These are phyloP conservation scores for Aspergillaceae sp. DNA, from an alignment of 2,329 filamentous ascomycete genomes.

Conservation along the genomic window DNA sequence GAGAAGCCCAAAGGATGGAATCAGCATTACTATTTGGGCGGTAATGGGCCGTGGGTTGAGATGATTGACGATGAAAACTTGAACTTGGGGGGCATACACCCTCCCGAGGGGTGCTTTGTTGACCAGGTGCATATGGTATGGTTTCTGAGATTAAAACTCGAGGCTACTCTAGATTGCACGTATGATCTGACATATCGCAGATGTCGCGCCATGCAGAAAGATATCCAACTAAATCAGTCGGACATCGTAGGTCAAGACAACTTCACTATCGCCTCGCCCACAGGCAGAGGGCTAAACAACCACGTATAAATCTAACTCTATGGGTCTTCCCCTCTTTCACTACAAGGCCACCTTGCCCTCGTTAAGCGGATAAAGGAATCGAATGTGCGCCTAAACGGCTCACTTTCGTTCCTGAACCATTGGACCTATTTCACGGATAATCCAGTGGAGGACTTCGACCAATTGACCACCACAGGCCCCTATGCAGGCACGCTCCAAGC, in stretches of 20 bases:
- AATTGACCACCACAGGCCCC: slow-evolving; percentile 48
- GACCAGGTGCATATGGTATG: slow-evolving; percentile 53
- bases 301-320: slow-evolving; percentile 1
- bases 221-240: slow-evolving; percentile 47
- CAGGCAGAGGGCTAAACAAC: neutral
- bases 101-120: slow-evolving; percentile 43
- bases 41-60: slow-evolving; percentile 49
- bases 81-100: slow-evolving; percentile 27
- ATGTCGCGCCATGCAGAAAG: slow-evolving; percentile 51
- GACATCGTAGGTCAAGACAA: slow-evolving; percentile 36
- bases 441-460: slow-evolving; percentile 41
- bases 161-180: neutral
- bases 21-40: slow-evolving; percentile 46
- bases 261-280: neutral
- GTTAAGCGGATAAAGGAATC: slow-evolving; percentile 39
- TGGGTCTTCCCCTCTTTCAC: neutral
- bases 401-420: slow-evolving; percentile 45
- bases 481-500: slow-evolving; percentile 48
- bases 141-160: neutral
- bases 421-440: slow-evolving; percentile 48
- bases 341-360: slow-evolving; percentile 40
- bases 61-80: slow-evolving; percentile 32
- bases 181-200: slow-evolving; percentile 21
- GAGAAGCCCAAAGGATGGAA: slow-evolving; percentile 34
- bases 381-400: slow-evolving; percentile 38